Base-by-base conservation (phyloP, 2,329 filamentous ascomycete species). In the Microsporum audouinii region DNA sequence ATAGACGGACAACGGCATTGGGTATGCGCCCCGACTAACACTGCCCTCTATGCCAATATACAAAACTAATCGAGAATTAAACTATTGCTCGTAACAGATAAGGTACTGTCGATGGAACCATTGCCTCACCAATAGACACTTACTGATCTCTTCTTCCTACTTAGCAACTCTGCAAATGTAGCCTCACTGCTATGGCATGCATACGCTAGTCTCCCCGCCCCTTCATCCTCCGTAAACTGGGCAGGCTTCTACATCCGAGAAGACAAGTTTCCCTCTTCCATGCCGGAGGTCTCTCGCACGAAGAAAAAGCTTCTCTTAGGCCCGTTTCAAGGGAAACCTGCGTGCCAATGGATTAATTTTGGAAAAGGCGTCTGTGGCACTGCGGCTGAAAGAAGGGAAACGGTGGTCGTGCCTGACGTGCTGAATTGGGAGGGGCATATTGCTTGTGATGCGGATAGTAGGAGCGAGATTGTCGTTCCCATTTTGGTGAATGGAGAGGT, bases 391-490 rank as follows among this genome's bases (percentile, higher is more conserved):
- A 71, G 69, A 43, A 70, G 69, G 36, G 68, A 73, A 66, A 76
- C 73, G 0, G 65, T 77, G 2, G 57, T 78, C 8, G 76, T 80
- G n/a, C 66, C 69, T 0, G 77, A 79, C 61, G 76, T 79, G 56
- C 56, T 70, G 43, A 62, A 68, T 5, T 79, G 77, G 64, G 74
- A 76, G 8, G 77, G 77, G 2, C 78, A 80, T 68, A 79, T 80
- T 69, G 76, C 78, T 8, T 80, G 78, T 65, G 78, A 79, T 65
- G 74, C 73, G 8, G 76, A 77, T 41, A 79, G 73, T 63, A 70
- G 71, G 63, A 79, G 78, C 70, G 78, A 80, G 68, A 77, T 80
- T 67, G 78, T 79, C 12, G 77, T 79, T 51, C 77, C 78, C 39
- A 73, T 79, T 67, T 51, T 77, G 57, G 65, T 68, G n/a, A 64